A percentile compares a stretch with the other conserved stretches of the same genome.
Evolutionary conservation across 208 protist genomes (phyloP).

Genomic region (Trypanosoma grayi): DNA sequence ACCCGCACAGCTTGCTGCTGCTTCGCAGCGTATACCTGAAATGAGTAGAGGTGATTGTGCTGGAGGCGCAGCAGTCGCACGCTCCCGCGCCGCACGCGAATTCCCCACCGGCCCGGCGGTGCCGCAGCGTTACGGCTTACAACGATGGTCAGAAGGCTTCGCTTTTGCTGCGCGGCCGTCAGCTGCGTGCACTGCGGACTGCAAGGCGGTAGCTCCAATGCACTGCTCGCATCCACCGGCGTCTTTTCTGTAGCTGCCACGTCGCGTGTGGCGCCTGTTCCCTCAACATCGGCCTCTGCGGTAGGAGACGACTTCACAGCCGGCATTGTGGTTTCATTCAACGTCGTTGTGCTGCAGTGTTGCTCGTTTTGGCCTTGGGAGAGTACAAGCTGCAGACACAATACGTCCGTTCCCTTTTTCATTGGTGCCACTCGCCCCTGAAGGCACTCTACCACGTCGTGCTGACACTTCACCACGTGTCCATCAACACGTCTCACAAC

Average conservation of each 20-base stretch:
- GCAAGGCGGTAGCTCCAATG: conserved; percentile 16
- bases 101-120: conserved; percentile 53
- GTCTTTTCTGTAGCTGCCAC: background rate
- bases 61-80: conserved; percentile 49
- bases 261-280: background rate
- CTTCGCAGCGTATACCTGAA: conserved; percentile 73
- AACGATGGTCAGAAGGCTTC: conserved; percentile 60
- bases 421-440: background rate
- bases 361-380: background rate
- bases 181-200: conserved; percentile 28
- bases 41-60: conserved; percentile 53
- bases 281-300: background rate
- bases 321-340: background rate
- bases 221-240: background rate
- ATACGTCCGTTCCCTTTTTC: background rate
- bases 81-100: conserved; percentile 60
- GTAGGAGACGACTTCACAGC: background rate
- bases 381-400: conserved; percentile 2
- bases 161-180: conserved; percentile 29
- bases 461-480: background rate
- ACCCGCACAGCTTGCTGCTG: conserved; percentile 58
- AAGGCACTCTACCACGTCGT: conserved; percentile 16
- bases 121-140: conserved; percentile 50
- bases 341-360: background rate
- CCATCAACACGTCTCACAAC: conserved; percentile 15